Conservation (phyloP, 2,329 filamentous ascomycete genomes). For the Atkinsonella hypoxylon region DNA sequence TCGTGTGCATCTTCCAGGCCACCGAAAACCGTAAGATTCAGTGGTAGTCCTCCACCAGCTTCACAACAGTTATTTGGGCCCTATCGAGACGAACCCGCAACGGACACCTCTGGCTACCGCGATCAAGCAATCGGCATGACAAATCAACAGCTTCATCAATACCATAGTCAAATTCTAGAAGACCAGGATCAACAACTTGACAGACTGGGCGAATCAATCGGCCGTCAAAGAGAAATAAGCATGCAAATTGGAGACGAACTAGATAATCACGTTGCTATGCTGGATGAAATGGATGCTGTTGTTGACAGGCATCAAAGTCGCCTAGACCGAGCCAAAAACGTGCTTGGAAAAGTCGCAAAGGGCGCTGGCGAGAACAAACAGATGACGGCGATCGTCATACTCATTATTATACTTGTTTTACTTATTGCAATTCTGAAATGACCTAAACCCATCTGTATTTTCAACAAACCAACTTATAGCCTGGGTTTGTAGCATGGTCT, state of each 20-base stretch:
- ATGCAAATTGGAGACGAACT: conserved; percentile 96
- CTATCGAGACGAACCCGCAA: conserved; percentile 58
- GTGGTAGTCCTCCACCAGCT: conserved; percentile 42
- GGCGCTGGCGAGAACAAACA: conserved; percentile 79
- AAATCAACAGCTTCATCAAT: conserved; percentile 78
- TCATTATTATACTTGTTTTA: conserved; percentile 73
- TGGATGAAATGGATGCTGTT: conserved; percentile 78
- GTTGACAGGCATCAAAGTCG: conserved; percentile 71
- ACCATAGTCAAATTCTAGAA: conserved; percentile 69
- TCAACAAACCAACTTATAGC: neutral
- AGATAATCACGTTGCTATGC: conserved; percentile 75
- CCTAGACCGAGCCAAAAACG: conserved; percentile 61
- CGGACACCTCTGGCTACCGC: conserved; percentile 41
- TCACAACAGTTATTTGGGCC: conserved; percentile 36
- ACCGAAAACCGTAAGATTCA: conserved; percentile 77
- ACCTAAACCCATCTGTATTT: conserved; percentile 4
- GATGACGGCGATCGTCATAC: conserved; percentile 65
- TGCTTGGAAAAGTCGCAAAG: conserved; percentile 59
- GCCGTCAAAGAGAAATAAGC: conserved; percentile 79
- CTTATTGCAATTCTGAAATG: conserved; percentile 74
- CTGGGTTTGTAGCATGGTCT: neutral
- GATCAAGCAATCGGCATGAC: conserved; percentile 49
- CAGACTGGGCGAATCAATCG: conserved; percentile 70
- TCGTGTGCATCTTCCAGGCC: conserved; percentile 41
- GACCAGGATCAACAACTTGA: conserved; percentile 95